These are phyloP conservation scores for Leccinum ochraceum DNA, from an alignment of 768 basidiomycete genomes.

Conservation along the genomic window DNA sequence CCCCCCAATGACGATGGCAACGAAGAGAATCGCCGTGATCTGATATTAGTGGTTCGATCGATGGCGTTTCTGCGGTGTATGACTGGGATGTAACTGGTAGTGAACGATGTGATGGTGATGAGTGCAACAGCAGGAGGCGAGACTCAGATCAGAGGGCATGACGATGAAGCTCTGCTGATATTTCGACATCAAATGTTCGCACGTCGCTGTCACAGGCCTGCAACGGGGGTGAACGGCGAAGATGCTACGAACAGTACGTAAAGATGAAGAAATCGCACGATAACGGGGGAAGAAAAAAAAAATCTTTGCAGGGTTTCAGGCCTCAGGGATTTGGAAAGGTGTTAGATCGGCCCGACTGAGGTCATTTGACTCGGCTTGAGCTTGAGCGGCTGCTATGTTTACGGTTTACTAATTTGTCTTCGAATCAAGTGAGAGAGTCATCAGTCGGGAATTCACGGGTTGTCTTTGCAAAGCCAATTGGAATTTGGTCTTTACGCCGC, in stretches of 20 bases:
- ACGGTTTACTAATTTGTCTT: neutral
- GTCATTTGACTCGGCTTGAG: neutral
- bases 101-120: neutral
- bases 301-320: neutral
- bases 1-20: neutral
- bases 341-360: neutral
- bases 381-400: neutral
- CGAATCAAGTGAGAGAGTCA: no score
- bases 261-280: neutral
- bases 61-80: neutral
- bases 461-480: no score
- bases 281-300: neutral
- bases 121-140: neutral
- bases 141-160: neutral
- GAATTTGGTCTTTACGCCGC: neutral
- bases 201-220: neutral
- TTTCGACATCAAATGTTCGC: neutral
- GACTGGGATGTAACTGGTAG: neutral
- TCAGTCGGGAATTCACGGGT: no score
- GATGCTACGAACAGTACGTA: neutral
- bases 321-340: neutral
- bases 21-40: neutral
- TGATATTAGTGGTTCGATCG: neutral
- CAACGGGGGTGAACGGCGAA: neutral
- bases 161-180: neutral